Conservation (phyloP, 176 grass and related monocot genomes). For the Musa itinerans region DNA sequence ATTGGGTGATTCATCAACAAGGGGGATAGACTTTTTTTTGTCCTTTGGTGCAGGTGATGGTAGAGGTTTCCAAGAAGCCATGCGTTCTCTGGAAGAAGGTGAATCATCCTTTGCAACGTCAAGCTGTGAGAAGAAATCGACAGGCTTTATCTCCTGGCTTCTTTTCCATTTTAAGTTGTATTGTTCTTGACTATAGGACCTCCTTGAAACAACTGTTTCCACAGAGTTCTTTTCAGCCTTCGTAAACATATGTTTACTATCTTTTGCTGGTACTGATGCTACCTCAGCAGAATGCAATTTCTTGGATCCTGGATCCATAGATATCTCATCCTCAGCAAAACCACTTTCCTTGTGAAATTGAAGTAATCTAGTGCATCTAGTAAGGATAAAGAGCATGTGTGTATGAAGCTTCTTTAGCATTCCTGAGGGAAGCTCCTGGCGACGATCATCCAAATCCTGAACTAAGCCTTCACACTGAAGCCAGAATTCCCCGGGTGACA, state of each 20-base stretch:
- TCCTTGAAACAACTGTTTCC: constrained; percentile 41
- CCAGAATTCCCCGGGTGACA: constrained; percentile 92
- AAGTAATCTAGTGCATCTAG: constrained; percentile 90
- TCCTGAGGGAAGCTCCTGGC: constrained; percentile 81
- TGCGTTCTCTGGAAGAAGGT: constrained; percentile 54
- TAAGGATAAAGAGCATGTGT: constrained; percentile 96
- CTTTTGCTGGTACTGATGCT: constrained; percentile 28
- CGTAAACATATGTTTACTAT: constrained; percentile 12
- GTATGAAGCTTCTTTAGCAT: constrained; percentile 94
- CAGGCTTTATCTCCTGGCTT: constrained; percentile 93
- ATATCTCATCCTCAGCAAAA: constrained; percentile 86
- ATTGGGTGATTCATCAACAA: constrained; percentile 13
- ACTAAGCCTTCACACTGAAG: constrained; percentile 99
- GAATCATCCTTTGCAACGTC: constrained; percentile 55
- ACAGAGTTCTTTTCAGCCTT: constrained; percentile 40
- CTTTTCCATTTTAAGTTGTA: constrained; percentile 92
- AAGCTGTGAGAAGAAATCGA: constrained; percentile 46
- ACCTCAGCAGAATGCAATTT: constrained; percentile 66
- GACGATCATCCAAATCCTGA: constrained; percentile 93
- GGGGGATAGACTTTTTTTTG: constrained; percentile 4
- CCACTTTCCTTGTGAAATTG: constrained; percentile 95
- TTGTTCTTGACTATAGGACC: constrained; percentile 95
- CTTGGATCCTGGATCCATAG: constrained; percentile 62
- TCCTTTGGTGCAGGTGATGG: constrained; percentile 38
- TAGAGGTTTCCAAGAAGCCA: constrained; percentile 83